Conservation (phyloP, 495 filamentous ascomycete species). For the Neurospora pannonica region DNA sequence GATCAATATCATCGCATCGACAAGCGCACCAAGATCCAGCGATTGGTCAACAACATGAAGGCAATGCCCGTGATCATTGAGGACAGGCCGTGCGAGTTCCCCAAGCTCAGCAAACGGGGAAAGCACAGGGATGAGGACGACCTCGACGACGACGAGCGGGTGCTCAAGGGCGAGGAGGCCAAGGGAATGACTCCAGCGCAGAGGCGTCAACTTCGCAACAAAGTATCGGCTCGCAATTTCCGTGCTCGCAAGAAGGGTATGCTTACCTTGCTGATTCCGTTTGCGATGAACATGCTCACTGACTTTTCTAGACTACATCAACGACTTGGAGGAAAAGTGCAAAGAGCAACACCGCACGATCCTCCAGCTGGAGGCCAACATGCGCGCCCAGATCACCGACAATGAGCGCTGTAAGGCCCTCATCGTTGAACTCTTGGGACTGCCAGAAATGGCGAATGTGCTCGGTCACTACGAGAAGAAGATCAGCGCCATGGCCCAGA, state of each 20-base stretch:
- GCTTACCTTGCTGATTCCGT: conserved; percentile 5
- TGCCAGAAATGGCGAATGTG: neutral
- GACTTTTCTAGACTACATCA: neutral
- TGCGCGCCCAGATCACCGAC: neutral
- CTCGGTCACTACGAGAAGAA: neutral
- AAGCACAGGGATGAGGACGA: conserved; percentile 65
- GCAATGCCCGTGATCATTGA: neutral
- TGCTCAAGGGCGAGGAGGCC: conserved; percentile 89
- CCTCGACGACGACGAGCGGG: conserved; percentile 94
- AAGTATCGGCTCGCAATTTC: conserved; percentile 95
- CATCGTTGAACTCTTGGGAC: neutral
- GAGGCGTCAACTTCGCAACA: conserved; percentile 89
- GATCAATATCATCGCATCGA: neutral
- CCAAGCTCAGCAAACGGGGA: neutral
- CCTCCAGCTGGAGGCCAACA: neutral
- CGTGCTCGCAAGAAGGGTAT: conserved; percentile 91
- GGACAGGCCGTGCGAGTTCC: neutral
- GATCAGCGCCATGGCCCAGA: neutral
- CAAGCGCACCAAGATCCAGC: neutral
- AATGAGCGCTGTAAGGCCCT: neutral
- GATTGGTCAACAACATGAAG: neutral
- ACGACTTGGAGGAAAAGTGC: neutral
- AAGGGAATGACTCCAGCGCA: conserved; percentile 96
- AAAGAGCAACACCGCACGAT: neutral
- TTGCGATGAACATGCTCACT: neutral